Evolutionary conservation across 73 alveolate genomes (phyloP), one percentile per base, ranked within the genome.

Genomic region (Paramecium bursaria): DNA sequence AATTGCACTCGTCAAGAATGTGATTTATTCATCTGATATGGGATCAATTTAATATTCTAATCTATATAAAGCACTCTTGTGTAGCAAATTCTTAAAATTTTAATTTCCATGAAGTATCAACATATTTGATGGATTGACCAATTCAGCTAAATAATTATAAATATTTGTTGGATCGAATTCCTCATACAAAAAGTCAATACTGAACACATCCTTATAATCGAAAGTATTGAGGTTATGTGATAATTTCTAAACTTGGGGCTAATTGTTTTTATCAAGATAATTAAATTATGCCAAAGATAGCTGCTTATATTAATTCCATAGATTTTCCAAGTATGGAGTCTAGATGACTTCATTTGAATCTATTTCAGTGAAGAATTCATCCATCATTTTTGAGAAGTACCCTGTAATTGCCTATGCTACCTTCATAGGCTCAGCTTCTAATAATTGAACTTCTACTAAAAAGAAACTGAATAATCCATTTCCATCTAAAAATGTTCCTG

Each of bases 401-500:
- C 82, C 82, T 25, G 55, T 42, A 39, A 67, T 57, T 39, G 82
- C 50, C 21, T 67, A 53, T 15, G 60, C 53, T 2, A 67, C 82
- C 44, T 67, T 35, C 2, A 67, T 13, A 19, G 19, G 60, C 33
- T 31, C 53, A 39, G 46, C 53, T 35, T 67, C 82, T 3, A 67
- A 19, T n/a, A 67, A 42, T 67, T 67, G 42, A 5, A 67, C 50
- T 67, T 67, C 82, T 13, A 67, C 27, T 5, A 67, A 7, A 42
- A 67, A 67, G 57, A 67, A 67, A 1, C 60, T 67, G 13, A 67
- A 67, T 21, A 39, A 53, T 14, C 82, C 82, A 67, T 67, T 67
- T 14, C 82, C 82, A 39, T 67, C 82, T 67, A 67, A 35, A 15
- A 67, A 67, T 14, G 82, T 67, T 1, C 82, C 82, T 21, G 82